Evolutionary conservation across 768 basidiomycete species (phyloP), one percentile per base, ranked within the genome.

Genomic region (Podaxis rugospora): DNA sequence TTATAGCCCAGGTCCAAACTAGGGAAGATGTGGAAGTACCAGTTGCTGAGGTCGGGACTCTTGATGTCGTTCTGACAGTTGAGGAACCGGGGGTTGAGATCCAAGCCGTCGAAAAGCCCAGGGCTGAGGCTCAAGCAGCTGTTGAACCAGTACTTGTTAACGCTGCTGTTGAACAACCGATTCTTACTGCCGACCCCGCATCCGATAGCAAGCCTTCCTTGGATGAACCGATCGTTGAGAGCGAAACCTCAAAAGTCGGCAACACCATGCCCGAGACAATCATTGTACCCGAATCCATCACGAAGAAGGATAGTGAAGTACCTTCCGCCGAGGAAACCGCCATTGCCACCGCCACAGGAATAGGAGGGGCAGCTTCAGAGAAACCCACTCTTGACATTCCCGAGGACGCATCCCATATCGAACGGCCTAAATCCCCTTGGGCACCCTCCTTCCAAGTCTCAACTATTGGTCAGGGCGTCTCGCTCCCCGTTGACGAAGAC

Each of bases 361-460:
- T 23, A 10, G 59, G 25, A n/a, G 59, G 49, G 2, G 14, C 21
- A 27, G 13, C n/a, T 4, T 18, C 44, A 4, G 32, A 37, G 44
- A 39, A 39, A 27, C 46, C 18, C 35, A 14, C 35, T 14, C 53
- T 61, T 39, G 46, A 54, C 28, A 49, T 61, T 27, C 39, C 50
- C 4, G 57, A 51, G 4, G 47, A 57, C 5, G 25, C 51, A 42
- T 13, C 50, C 7, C 47, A 23, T 14, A 11, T 74, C 13, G 80
- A 80, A 52, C 71, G 77, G 39, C 79, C 80, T 21, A 80, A 80
- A 63, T 81, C 80, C 14, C 80, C 81, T 28, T 83, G 78, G 79
- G 78, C 76, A 13, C 77, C 81, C 5, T 82, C 83, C 1, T 85
- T 82, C 74, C 78, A 77, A 60, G 82, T 83, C 23, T 80, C 73